Conservation (phyloP, 306 rosid species). For the Canavalia gladiata region DNA sequence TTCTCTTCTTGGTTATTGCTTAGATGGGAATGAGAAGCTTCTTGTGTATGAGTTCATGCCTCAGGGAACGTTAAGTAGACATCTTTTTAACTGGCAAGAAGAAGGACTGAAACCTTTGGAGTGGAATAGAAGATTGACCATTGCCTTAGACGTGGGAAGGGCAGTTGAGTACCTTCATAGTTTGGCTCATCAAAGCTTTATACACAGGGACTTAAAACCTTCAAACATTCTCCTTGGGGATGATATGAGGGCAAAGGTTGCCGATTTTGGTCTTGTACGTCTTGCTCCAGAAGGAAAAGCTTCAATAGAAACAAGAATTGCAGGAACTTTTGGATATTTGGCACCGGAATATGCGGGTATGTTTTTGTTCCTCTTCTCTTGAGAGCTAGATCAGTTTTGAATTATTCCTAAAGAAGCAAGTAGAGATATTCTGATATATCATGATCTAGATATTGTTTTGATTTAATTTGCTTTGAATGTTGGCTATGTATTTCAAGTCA, state of each 20-base stretch:
- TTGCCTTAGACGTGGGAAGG: slow-evolving; percentile 92
- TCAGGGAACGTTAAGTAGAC: slow-evolving; percentile 87
- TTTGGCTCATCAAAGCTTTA: slow-evolving; percentile 94
- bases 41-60: slow-evolving; percentile 94
- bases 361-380: background rate
- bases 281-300: slow-evolving; percentile 97
- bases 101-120: slow-evolving; percentile 81
- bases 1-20: slow-evolving; percentile 90
- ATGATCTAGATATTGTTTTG: slow-evolving; percentile 15
- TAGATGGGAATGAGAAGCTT: slow-evolving; percentile 91
- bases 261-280: slow-evolving; percentile 92
- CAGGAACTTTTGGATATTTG: slow-evolving; percentile 93
- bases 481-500: background rate
- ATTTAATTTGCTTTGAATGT: background rate
- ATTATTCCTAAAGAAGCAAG: background rate
- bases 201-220: slow-evolving; percentile 92
- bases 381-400: background rate
- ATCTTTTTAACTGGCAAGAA: slow-evolving; percentile 84
- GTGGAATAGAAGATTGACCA: slow-evolving; percentile 77
- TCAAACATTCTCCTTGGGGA: slow-evolving; percentile 96
- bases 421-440: background rate
- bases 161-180: slow-evolving; percentile 96
- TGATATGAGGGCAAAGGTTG: slow-evolving; percentile 95
- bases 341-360: slow-evolving; percentile 97
- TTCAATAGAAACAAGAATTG: slow-evolving; percentile 88